Evolutionary conservation across 768 basidiomycete species (phyloP), one percentile per base, ranked within the genome.

Genomic region (Kwoniella sp.): DNA sequence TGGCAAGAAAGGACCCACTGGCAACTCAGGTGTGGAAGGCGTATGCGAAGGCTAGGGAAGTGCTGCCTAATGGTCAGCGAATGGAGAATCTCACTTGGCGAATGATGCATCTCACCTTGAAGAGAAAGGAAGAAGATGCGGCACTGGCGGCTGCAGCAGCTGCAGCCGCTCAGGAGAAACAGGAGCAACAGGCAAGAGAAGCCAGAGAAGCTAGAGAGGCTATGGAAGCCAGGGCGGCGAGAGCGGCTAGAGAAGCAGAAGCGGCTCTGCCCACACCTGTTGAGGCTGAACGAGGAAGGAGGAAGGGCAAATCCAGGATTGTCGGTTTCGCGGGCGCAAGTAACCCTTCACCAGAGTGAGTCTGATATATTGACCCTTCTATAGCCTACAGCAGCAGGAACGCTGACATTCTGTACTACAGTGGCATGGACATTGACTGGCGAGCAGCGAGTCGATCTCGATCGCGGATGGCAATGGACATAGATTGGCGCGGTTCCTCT

Each of bases 61-160:
- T 84, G 30, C 81, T 95, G 60, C 92, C 94, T 29, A 91, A 95
- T 76, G 91, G 90, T 0, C 91, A 93, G 80, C 83, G 94, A 74
- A 93, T 99, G 91, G 96, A 98, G 82, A 98, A 97, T 77, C 80
- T 98, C 58, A 96, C 94, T 0, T 97, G 95, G 95, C 83, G 96
- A 63, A 91, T 98, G 92, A 97, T 97, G 94, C 90, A 93, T 25
- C 83, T 99, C 77, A 91, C 90, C 13, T 82, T 99, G 60, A 89
- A 89, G 83, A 95, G 90, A 85, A 67, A 72, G 37, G 70, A 75
- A 26, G 76, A 79, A n/a, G 55, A 67, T 44, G 56, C 57, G 5
- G 58, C 58, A 22, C 48, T 49, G 3, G 50, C 27, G n/a, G 58
- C 58, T 37, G 58, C 58, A 3, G 49, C 25, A 19, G 59, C 52